Evolutionary conservation across 2,329 filamentous ascomycete genomes (phyloP).

Genomic region (Nemania diffusa): DNA sequence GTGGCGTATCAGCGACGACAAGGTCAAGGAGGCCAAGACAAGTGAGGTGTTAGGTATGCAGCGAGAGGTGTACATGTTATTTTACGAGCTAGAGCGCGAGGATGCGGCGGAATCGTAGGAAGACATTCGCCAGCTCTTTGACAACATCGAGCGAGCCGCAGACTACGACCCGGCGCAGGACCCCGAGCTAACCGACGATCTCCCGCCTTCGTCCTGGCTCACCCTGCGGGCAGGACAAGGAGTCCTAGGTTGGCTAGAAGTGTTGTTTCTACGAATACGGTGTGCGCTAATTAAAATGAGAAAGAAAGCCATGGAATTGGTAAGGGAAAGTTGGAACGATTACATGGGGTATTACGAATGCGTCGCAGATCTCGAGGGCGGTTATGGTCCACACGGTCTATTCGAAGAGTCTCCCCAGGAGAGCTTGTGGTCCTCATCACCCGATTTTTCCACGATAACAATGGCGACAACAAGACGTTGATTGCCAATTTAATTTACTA

Average conservation of each 20-base stretch:
- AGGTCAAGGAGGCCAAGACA: slow-evolving; percentile 93
- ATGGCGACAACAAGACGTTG: not conserved
- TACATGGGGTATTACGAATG: slow-evolving; percentile 26
- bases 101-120: slow-evolving; percentile 40
- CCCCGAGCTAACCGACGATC: slow-evolving; percentile 19
- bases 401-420: slow-evolving; percentile 5
- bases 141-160: slow-evolving; percentile 27
- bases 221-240: slow-evolving; percentile 16
- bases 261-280: slow-evolving; percentile 1
- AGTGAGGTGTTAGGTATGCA: slow-evolving; percentile 92
- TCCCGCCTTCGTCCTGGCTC: slow-evolving; percentile 17
- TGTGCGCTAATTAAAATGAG: not conserved
- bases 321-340: slow-evolving; percentile 17
- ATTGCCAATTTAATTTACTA: not conserved
- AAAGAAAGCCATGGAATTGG: not conserved
- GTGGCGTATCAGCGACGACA: slow-evolving; percentile 99
- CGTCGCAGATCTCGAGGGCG: not conserved
- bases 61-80: slow-evolving; percentile 93
- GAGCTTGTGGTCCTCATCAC: not conserved
- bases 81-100: slow-evolving; percentile 84
- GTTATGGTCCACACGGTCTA: not conserved
- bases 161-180: slow-evolving; percentile 30
- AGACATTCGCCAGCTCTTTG: slow-evolving; percentile 35
- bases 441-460: not conserved
- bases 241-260: slow-evolving; percentile 25